Evolutionary conservation across 2,329 filamentous ascomycete genomes (phyloP).

Genomic region (Bipolaris oryzae): DNA sequence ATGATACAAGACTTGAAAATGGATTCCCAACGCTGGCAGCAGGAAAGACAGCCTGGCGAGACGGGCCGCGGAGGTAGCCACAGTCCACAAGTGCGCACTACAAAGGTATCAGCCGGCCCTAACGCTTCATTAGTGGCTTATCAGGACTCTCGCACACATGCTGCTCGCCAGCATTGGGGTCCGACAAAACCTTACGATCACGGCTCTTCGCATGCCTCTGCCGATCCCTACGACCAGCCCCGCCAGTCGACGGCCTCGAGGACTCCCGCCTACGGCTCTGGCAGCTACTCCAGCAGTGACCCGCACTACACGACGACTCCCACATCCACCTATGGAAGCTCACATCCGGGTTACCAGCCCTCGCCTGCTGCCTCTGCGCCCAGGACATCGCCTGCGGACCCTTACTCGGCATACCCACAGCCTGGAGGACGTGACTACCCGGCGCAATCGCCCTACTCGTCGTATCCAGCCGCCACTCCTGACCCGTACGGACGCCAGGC

Average conservation of each 20-base stretch:
- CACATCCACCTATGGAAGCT: conserved; percentile 33
- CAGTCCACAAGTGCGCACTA: conserved; percentile 47
- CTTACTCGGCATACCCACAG: conserved; percentile 40
- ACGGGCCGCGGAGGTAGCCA: conserved; percentile 55
- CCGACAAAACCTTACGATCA: conserved; percentile 40
- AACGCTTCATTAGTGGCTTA: conserved; percentile 53
- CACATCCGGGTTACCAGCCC: conserved; percentile 35
- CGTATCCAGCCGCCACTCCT: conserved; percentile 38
- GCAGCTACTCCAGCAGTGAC: conserved; percentile 33
- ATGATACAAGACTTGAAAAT: conserved; percentile 58
- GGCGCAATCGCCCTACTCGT: conserved; percentile 29
- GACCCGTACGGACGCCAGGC: conserved; percentile 37
- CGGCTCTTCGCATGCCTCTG: conserved; percentile 13
- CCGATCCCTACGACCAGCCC: conserved; percentile 27
- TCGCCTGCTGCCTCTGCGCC: conserved; percentile 33
- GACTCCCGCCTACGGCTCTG: conserved; percentile 22
- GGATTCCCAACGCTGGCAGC: conserved; percentile 55
- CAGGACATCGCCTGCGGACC: conserved; percentile 41
- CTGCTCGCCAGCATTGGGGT: conserved; percentile 51
- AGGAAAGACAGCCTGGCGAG: conserved; percentile 42
- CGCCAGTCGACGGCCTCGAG: conserved; percentile 20
- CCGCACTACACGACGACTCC: conserved; percentile 44
- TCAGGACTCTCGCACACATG: conserved; percentile 52
- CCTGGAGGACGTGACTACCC: conserved; percentile 31
- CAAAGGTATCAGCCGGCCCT: conserved; percentile 53